Evolutionary conservation across 1,284 basidiomycete species (phyloP).

Genomic region (Uromyces viciae-fabae): DNA sequence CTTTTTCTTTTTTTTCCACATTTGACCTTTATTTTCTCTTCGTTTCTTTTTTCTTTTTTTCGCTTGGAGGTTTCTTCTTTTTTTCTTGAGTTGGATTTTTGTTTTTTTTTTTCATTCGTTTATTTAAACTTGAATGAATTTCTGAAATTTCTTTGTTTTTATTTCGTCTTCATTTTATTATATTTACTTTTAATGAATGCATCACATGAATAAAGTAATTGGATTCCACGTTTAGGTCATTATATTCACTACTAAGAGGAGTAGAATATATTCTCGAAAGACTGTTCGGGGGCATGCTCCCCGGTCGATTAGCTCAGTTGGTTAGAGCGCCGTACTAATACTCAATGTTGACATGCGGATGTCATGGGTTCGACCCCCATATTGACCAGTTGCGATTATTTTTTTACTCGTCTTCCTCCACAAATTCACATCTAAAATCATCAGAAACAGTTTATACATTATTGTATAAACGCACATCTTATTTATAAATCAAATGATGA

Average conservation of each 20-base stretch:
- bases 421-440: not conserved
- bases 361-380: conserved; percentile 24
- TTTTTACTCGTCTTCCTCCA: not conserved
- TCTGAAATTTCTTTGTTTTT: not conserved
- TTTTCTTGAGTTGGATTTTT: not conserved
- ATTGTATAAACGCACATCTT: too few relatives aligned
- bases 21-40: not conserved
- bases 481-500: too few relatives aligned
- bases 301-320: conserved; percentile 22
- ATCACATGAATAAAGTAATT: too few relatives aligned
- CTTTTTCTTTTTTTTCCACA: not conserved
- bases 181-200: too few relatives aligned
- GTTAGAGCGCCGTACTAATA: conserved; percentile 28
- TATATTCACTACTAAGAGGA: not conserved
- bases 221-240: not conserved
- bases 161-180: too few relatives aligned
- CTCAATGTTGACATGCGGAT: not conserved
- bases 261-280: too few relatives aligned
- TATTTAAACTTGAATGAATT: too few relatives aligned
- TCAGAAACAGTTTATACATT: not conserved
- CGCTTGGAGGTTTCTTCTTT: not conserved
- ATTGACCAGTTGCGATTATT: conserved; percentile 16
- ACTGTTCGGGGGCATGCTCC: too few relatives aligned
- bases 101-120: not conserved
- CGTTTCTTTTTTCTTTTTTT: not conserved